phyloP scores from a whole-genome alignment of 164 flowering plant genomes.

The Protea cynaroides region DNA sequence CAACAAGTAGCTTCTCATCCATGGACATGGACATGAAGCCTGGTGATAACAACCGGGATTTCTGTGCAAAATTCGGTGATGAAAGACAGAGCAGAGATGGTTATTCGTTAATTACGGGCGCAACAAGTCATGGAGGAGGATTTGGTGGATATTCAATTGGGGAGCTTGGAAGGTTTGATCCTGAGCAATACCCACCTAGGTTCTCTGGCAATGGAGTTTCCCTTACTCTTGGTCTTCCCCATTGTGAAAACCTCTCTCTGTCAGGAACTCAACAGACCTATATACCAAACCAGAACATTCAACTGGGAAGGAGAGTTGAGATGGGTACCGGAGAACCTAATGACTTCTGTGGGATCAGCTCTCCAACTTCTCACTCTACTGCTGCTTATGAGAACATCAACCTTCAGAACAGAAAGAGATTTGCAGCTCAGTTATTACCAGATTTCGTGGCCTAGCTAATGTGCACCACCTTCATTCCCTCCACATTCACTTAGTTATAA shows the following conservation, averaged over 20 bases:
- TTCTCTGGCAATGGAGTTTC: constrained; percentile 76
- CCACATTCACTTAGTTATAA: not conserved
- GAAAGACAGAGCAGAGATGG: constrained; percentile 55
- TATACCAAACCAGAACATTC: constrained; percentile 58
- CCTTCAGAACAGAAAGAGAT: constrained; percentile 63
- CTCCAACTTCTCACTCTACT: constrained; percentile 42
- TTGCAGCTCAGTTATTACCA: constrained; percentile 70
- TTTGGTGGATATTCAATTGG: constrained; percentile 72
- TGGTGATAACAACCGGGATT: constrained; percentile 21
- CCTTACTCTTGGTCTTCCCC: constrained; percentile 85
- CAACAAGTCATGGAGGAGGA: constrained; percentile 48
- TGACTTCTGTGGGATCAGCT: constrained; percentile 44
- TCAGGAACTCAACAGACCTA: constrained; percentile 56
- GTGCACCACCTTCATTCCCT: not conserved
- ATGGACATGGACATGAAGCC: constrained; percentile 42
- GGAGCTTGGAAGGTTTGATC: constrained; percentile 60
- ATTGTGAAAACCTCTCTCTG: constrained; percentile 59
- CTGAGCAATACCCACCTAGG: constrained; percentile 54
- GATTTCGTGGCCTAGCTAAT: constrained; percentile 69
- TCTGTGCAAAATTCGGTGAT: constrained; percentile 41
- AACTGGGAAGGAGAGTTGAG: constrained; percentile 56
- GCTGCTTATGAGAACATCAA: constrained; percentile 49
- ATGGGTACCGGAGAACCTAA: constrained; percentile 33
- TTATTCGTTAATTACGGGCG: constrained; percentile 44
- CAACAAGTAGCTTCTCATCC: constrained; percentile 30